A percentile compares a stretch with the other conserved stretches of the same genome.
phyloP scores from a whole-genome alignment of 1,139 yeast genomes.

The Kodamaea arcana region DNA sequence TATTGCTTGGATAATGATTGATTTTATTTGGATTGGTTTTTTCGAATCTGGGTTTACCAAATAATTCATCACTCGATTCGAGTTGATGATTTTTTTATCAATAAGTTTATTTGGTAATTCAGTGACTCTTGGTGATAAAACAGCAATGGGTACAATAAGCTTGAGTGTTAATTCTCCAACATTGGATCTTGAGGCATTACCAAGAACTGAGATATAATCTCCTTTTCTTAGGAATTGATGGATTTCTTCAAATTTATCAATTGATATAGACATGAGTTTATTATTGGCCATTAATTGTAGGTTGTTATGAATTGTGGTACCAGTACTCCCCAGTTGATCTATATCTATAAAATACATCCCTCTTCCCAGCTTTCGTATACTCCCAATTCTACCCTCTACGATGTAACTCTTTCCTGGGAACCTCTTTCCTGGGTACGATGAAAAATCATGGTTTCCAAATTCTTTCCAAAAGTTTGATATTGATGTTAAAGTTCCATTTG shows the following conservation, averaged over 20 bases:
- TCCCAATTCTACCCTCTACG: slow-evolving; percentile 54
- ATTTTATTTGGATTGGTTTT: slow-evolving; percentile 50
- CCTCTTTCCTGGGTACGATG: slow-evolving; percentile 13
- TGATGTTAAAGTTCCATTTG: slow-evolving; percentile 9
- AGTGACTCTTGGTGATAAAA: slow-evolving; percentile 67
- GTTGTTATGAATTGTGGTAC: too few species aligned
- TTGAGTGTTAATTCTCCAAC: slow-evolving; percentile 77
- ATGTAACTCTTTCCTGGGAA: slow-evolving; percentile 10
- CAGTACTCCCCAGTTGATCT: slow-evolving; percentile 45
- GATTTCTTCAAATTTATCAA: slow-evolving; percentile 40
- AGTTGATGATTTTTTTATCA: slow-evolving; percentile 55
- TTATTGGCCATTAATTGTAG: slow-evolving; percentile 62
- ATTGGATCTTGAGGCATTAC: slow-evolving; percentile 70
- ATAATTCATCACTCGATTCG: slow-evolving; percentile 72
- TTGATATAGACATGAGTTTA: slow-evolving; percentile 38
- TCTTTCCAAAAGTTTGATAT: slow-evolving; percentile 17
- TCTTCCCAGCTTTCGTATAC: slow-evolving; percentile 61
- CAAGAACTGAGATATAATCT: slow-evolving; percentile 62
- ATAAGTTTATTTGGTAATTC: slow-evolving; percentile 56
- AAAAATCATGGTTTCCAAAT: slow-evolving; percentile 19
- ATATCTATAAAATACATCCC: slow-evolving; percentile 67
- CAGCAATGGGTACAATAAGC: slow-evolving; percentile 41
- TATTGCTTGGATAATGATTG: slow-evolving; percentile 49
- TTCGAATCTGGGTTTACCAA: slow-evolving; percentile 48
- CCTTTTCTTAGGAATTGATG: slow-evolving; percentile 60